Evolutionary conservation across 306 rosid species (phyloP), one percentile per base, ranked within the genome.

Genomic region (Quercus bicolor): DNA sequence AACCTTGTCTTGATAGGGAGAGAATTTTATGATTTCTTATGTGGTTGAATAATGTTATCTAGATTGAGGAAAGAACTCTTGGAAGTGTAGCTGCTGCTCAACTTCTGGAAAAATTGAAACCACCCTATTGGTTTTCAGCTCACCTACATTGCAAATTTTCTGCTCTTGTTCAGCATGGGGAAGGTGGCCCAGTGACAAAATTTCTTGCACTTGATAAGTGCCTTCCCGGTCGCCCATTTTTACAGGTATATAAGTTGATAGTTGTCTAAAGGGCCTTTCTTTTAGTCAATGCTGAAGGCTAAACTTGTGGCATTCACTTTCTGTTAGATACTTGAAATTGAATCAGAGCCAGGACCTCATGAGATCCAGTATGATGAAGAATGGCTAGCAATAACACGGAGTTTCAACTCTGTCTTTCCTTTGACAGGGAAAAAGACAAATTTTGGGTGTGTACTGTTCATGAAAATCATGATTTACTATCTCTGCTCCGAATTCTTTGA

Each of bases 191-290:
- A 1, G 56, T 87, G 77, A 95, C 98, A 65, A 92, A 92, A 75
- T 95, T 95, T 83, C 98, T 95, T 80, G 98, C 98, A 52, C 98
- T 95, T 51, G 98, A 95, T 79, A 92, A 95, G 85, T 95, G 98
- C 84, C 84, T 90, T 83, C 84, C 94, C 0, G 89, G 91, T 40
- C 92, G 86, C 55, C 88, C 88, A 68, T 95, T 95, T 87, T 89
- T 95, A 78, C 98, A 95, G 98, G 98, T 92, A 79, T 68, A 29
- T 56, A 40, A 74, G 57, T 3, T 45, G 51, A 72, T 74, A 20
- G 6, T 78, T 57, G 13, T 34, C 57, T 73, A 21, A 62, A 18
- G 55, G 70, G 74, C 62, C 61, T 75, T 75, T 81, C 26, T 37
- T 80, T 43, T 69, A 6, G 31, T 80, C 16, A 73, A 24, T 62